Percentiles rank a stretch among this genome's conserved stretches.
Evolutionary conservation across 805 yeast genomes (phyloP).

Genomic region (Blastobotrys mokoenaii): DNA sequence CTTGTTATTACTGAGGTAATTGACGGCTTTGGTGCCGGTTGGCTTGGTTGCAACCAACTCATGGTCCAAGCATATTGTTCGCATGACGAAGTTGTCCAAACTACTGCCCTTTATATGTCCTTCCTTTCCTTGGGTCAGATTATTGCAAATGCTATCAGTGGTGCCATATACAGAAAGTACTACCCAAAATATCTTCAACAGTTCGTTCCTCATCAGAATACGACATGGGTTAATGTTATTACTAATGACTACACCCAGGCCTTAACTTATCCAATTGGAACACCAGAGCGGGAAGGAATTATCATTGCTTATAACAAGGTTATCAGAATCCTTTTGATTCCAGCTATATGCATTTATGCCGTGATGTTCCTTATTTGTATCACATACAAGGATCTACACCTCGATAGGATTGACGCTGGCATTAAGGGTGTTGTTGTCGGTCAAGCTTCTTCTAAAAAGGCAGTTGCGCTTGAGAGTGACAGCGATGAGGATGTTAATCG

Average conservation of each 20-base stretch:
- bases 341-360: slow-evolving; percentile 8
- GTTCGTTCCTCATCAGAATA: slow-evolving; percentile 1
- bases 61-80: slow-evolving; percentile 5
- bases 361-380: slow-evolving; percentile 8
- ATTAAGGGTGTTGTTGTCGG: slow-evolving; percentile 1
- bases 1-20: slow-evolving; percentile 54
- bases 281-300: slow-evolving; percentile 9
- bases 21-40: slow-evolving; percentile 64
- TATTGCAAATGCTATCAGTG: slow-evolving; percentile 10
- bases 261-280: slow-evolving; percentile 3
- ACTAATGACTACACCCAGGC: slow-evolving; percentile 2
- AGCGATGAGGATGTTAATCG: no score
- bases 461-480: no score
- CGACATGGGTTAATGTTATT: neutral
- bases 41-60: slow-evolving; percentile 42
- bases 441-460: neutral
- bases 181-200: slow-evolving; percentile 1
- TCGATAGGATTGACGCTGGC: slow-evolving; percentile 4
- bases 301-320: slow-evolving; percentile 9
- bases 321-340: slow-evolving; percentile 8
- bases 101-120: slow-evolving; percentile 7
- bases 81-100: slow-evolving; percentile 7
- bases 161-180: slow-evolving; percentile 7
- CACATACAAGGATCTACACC: slow-evolving; percentile 6
- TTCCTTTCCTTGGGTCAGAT: slow-evolving; percentile 7